These are phyloP conservation scores for Botrytis pseudocinerea DNA, from an alignment of 2,329 filamentous ascomycete genomes.

Conservation along the genomic window DNA sequence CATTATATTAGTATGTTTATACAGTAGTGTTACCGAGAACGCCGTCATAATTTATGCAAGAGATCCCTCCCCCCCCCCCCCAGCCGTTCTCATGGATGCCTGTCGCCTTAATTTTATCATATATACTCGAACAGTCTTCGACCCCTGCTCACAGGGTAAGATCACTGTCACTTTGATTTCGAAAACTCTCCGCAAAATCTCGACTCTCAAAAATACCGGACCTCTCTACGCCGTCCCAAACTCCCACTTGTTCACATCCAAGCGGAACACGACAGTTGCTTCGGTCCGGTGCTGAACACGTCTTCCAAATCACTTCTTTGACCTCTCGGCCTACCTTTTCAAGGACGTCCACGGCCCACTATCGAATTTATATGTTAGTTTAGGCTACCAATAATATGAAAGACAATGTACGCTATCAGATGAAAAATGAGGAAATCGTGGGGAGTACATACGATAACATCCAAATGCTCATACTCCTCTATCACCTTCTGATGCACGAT, in stretches of 20 bases:
- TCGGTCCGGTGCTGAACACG: slow-evolving; percentile 47
- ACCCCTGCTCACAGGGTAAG: neutral
- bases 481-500: slow-evolving; percentile 83
- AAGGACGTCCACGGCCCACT: slow-evolving; percentile 85
- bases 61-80: neutral
- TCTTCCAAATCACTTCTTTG: slow-evolving; percentile 81
- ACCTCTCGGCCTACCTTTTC: slow-evolving; percentile 82
- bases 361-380: neutral
- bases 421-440: too few relatives aligned
- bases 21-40: neutral
- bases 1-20: neutral
- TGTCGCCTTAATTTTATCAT: neutral
- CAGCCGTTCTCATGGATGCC: neutral
- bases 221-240: slow-evolving; percentile 31
- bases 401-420: neutral
- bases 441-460: slow-evolving; percentile 62
- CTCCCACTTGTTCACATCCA: slow-evolving; percentile 38
- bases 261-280: slow-evolving; percentile 34
- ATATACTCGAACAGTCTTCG: too few relatives aligned
- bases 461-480: slow-evolving; percentile 87
- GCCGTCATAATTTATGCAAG: neutral
- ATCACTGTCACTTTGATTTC: slow-evolving; percentile 21
- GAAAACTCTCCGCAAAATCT: slow-evolving; percentile 3
- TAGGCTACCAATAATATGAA: too few relatives aligned
- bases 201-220: slow-evolving; percentile 35